A percentile compares a stretch with the other conserved stretches of the same genome.
Conservation (phyloP, 2,329 filamentous ascomycete species). For the Aspergillus fijiensis region DNA sequence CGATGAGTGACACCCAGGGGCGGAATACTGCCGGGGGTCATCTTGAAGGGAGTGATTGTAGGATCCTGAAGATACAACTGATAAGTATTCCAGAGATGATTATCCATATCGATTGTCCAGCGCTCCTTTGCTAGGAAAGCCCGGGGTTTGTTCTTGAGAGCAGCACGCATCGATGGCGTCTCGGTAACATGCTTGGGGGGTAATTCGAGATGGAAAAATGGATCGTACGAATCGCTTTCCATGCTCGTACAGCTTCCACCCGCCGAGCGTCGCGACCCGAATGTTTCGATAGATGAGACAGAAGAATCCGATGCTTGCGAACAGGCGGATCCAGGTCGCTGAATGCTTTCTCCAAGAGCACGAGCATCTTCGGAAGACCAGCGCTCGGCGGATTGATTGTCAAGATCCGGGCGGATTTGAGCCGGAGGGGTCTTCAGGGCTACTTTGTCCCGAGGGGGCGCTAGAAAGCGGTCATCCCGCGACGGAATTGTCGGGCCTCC, state of each 20-base stretch:
- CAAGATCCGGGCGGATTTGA: constrained; percentile 43
- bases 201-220: constrained; percentile 51
- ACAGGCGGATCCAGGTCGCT: constrained; percentile 57
- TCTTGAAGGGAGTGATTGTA: constrained; percentile 66
- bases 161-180: constrained; percentile 37
- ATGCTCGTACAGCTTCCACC: constrained; percentile 62
- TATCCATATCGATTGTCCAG: constrained; percentile 65
- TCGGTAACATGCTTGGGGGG: constrained; percentile 39
- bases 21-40: constrained; percentile 62
- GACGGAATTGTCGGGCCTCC: constrained; percentile 25
- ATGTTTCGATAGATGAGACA: constrained; percentile 58
- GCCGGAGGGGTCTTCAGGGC: constrained; percentile 46
- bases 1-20: constrained; percentile 64
- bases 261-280: constrained; percentile 56
- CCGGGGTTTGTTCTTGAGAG: constrained; percentile 27
- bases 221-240: constrained; percentile 58
- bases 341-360: constrained; percentile 46
- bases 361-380: constrained; percentile 36
- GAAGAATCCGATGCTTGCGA: constrained; percentile 64
- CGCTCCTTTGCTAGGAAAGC: constrained; percentile 27
- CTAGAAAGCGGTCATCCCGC: constrained; percentile 38
- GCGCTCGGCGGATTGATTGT: constrained; percentile 26
- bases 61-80: constrained; percentile 66
- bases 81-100: constrained; percentile 66
- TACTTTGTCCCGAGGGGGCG: constrained; percentile 40